Base-by-base conservation (phyloP, 176 grass and related monocot species). In the Zoysia japonica region DNA sequence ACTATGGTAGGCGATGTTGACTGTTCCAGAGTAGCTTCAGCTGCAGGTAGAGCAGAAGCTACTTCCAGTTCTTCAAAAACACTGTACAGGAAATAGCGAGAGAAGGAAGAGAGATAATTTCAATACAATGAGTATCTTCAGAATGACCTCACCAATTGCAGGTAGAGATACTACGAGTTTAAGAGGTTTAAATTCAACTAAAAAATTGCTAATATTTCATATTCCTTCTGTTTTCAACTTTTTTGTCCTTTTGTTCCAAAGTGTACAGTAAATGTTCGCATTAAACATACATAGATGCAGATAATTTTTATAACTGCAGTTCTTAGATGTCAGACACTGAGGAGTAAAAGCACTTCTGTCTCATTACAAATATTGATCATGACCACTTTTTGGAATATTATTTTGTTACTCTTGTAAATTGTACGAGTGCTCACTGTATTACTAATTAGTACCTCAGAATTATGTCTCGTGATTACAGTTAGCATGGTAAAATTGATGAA, bases 11-110 rank as follows among this genome's bases (percentile, higher is more conserved):
- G 49, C 64, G 85, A 67, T 48, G 50, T 54, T 53, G 61, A 40
- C 61, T 63, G 78, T 69, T 85, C 85, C 71, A 86, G 60, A 64
- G 53, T 15, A 80, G 70, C 85, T 76, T 85, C 82, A 85, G 59
- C 64, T 38, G 71, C 14, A 55, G 85, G 71, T 77, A 83, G 64
- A 84, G 37, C 64, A 83, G 88, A 65, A 13, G 78, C 75, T 73
- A 47, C 91, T 90, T 90, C 76, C 4, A 63, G 14, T n/a, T 86
- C 79, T 84, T 88, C 85, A 86, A 62, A 86, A 57, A 74, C 88
- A 71, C 88, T 93, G 71, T 67, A 81, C 45, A 50, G 74, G 63
- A 37, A 17, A 78, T 39, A 78, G 39, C 19, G 65, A 48, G 13
- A 54, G n/a, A 85, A 39, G 41, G 16, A 12, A 28, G 13, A 63